These are phyloP conservation scores for Blastocladiella emersonii DNA, from an alignment of 371 early-diverging fungal genomes.

Conservation along the genomic window DNA sequence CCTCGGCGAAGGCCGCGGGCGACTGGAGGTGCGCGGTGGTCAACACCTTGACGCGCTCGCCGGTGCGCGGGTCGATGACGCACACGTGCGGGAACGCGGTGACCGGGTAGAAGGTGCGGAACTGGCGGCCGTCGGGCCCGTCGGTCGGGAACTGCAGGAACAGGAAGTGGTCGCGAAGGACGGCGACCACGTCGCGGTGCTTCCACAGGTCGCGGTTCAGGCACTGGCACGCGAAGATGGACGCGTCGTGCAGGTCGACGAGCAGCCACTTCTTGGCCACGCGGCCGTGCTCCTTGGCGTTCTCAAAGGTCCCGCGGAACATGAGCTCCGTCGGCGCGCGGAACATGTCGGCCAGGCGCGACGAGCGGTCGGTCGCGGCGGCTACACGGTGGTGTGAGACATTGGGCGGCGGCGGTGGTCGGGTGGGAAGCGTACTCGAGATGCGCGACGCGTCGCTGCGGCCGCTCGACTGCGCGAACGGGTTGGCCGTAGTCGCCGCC, in stretches of 20 bases:
- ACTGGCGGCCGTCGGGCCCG: slow-evolving; percentile 54
- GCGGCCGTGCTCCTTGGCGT: background rate
- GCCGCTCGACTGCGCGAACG: no score
- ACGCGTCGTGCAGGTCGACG: slow-evolving; percentile 69
- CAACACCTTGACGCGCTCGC: slow-evolving; percentile 24
- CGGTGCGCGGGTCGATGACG: slow-evolving; percentile 79
- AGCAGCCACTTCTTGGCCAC: slow-evolving; percentile 61
- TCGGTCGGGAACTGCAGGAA: slow-evolving; percentile 59
- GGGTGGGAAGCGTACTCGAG: no score
- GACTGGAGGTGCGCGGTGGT: slow-evolving; percentile 11
- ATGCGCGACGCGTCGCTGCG: no score
- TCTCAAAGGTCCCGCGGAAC: slow-evolving; percentile 58
- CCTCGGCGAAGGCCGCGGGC: background rate
- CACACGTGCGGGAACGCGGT: slow-evolving; percentile 64
- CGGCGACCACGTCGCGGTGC: slow-evolving; percentile 50
- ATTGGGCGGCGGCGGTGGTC: no score
- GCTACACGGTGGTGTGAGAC: no score
- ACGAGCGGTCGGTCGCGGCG: background rate
- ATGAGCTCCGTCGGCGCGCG: slow-evolving; percentile 79
- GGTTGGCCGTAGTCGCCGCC: no score
- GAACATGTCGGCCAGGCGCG: slow-evolving; percentile 30
- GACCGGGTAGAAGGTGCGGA: slow-evolving; percentile 56
- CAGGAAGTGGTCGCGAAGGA: slow-evolving; percentile 61
- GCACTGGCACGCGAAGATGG: slow-evolving; percentile 73
- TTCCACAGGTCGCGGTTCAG: slow-evolving; percentile 90